Percentiles rank a stretch among this genome's conserved stretches.
These are phyloP conservation scores for Clohesyomyces aquaticus DNA, from an alignment of 495 filamentous ascomycete genomes.

Conservation along the genomic window DNA sequence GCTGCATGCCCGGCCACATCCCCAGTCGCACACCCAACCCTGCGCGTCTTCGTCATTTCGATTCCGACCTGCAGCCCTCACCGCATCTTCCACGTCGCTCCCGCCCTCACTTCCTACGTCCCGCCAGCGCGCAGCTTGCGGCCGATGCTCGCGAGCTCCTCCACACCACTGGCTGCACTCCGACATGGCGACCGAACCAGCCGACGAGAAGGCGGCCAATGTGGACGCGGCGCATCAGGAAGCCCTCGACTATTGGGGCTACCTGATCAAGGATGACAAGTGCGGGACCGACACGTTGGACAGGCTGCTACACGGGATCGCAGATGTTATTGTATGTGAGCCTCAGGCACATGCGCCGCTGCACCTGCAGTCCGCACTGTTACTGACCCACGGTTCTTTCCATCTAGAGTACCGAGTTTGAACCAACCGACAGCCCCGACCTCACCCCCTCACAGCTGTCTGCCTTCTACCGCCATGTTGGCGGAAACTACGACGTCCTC, in stretches of 20 bases:
- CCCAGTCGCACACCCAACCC: not conserved
- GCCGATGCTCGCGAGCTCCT: not conserved
- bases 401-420: conserved; percentile 62
- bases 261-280: conserved; percentile 80
- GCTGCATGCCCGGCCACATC: not conserved
- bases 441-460: conserved; percentile 84
- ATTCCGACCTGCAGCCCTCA: not conserved
- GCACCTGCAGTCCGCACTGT: not conserved
- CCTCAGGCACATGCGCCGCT: not conserved
- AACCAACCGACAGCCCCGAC: conserved; percentile 63
- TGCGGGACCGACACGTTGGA: conserved; percentile 74
- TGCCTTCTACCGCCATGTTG: conserved; percentile 83
- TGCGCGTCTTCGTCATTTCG: not conserved
- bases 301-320: conserved; percentile 76
- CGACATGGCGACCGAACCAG: conserved; percentile 32
- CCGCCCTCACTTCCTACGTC: not conserved
- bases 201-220: conserved; percentile 4
- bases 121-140: not conserved
- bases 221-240: conserved; percentile 39
- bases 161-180: not conserved
- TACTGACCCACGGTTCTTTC: conserved; percentile 32
- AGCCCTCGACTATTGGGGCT: conserved; percentile 70
- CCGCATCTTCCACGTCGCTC: not conserved
- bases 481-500: conserved; percentile 85
- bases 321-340: conserved; percentile 76